Conservation (phyloP, 768 basidiomycete species). For the Lactarius vividus region DNA sequence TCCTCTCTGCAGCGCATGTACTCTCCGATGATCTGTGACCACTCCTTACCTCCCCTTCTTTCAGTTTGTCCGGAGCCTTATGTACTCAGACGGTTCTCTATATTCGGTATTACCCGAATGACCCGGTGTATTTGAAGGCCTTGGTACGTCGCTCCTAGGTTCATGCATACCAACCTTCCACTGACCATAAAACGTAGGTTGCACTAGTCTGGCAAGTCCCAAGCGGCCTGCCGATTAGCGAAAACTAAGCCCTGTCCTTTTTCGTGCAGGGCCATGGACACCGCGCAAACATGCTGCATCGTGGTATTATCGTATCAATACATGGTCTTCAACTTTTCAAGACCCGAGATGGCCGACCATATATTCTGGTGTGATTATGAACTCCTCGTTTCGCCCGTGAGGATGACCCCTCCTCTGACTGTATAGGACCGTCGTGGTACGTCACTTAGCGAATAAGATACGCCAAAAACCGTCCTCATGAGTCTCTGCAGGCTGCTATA, state of each 20-base stretch:
- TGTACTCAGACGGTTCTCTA: slow-evolving; percentile 19
- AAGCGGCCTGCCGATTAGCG: not conserved
- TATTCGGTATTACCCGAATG: slow-evolving; percentile 7
- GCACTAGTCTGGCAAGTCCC: slow-evolving; percentile 18
- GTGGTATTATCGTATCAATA: slow-evolving; percentile 12
- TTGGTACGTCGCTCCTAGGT: slow-evolving; percentile 9
- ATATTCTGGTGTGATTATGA: slow-evolving; percentile 10
- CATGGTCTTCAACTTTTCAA: slow-evolving; percentile 10
- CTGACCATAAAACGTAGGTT: not conserved
- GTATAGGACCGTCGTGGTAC: slow-evolving; percentile 7
- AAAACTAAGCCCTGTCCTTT: not conserved
- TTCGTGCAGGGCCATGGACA: slow-evolving; percentile 13
- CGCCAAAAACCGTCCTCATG: not conserved
- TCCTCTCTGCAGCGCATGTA: slow-evolving; percentile 17
- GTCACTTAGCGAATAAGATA: not conserved
- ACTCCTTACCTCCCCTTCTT: not conserved
- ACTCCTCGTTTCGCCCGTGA: not conserved
- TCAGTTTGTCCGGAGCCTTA: slow-evolving; percentile 14
- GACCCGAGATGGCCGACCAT: not conserved
- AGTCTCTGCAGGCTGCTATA: slow-evolving; percentile 1
- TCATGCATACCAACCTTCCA: not conserved
- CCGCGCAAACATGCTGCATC: slow-evolving; percentile 15
- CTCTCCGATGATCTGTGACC: not conserved
- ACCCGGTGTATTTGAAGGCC: slow-evolving; percentile 13
- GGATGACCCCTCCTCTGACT: not conserved